Base-by-base conservation (phyloP, 2,329 filamentous ascomycete genomes). In the Stemphylium lycopersici region DNA sequence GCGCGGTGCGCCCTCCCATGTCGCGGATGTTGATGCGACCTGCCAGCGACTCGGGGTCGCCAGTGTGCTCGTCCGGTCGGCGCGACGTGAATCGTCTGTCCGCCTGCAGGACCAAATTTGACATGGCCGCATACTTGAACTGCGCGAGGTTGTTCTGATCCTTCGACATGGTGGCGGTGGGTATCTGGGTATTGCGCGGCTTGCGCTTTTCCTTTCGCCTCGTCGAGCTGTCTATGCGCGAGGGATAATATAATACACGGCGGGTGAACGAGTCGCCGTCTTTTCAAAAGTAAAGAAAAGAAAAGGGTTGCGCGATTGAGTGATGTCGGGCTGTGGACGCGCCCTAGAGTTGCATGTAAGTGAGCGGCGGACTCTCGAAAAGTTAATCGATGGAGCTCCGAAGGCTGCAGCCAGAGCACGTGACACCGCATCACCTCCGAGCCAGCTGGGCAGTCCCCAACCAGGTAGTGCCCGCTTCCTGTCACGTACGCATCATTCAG, bases 81-180 rank as follows among this genome's bases (percentile, higher is more conserved):
- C 95, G 88, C 62, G 91, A 91, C 69, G 96, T 89, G 76, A 99
- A 98, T 69, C 95, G 89, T 80, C 93, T 89, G 82, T 99, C 95
- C 81, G 92, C 93, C 90, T 99, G 95, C 86, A 99, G 91, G 75
- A 99, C 95, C 91, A 99, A 89, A 87, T 99, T 99, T 81, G 95
- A 99, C 95, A 99, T 98, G 78, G 91, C 92, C 87, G 92, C 92
- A 86, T 97, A 96, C 80, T 97, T 97, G 85, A 96, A 97, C 80
- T 96, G 93, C 78, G 91, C 93, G 71, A 96, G 90, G 89, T 95
- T 80, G 70, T 84, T 71, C 55, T 60, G 60, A 34, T 67, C 64
- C 39, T 66, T 61, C 55, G 66, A 64, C 66, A 68, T 68, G 58
- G 40, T 63, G 57, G 54, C 52, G 58, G 58, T 61, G 42, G 56